Conservation (phyloP, 306 rosid genomes). For the Cyclanthera cordifolia region DNA sequence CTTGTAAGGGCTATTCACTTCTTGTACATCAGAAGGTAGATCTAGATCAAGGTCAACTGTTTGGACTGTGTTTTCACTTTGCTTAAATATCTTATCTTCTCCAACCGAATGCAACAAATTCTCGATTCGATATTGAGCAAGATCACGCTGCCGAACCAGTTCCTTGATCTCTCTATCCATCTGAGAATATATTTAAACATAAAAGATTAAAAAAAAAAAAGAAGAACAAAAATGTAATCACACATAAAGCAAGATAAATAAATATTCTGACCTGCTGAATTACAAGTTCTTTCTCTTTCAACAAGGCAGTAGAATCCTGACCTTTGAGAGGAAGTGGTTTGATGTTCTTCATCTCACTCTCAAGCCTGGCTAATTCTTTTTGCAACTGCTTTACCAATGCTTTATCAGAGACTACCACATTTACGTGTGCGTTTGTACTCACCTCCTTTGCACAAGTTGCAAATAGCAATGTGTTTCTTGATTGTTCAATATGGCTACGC, state of each 20-base stretch:
- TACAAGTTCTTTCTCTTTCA: slow-evolving; percentile 64
- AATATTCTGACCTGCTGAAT: slow-evolving; percentile 54
- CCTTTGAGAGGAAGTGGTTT: slow-evolving; percentile 23
- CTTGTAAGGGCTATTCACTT: slow-evolving; percentile 17
- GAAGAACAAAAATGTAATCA: no score
- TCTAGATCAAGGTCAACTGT: slow-evolving; percentile 20
- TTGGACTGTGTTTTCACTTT: slow-evolving; percentile 18
- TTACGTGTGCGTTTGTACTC: slow-evolving; percentile 73
- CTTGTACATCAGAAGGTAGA: slow-evolving; percentile 16
- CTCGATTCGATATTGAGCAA: slow-evolving; percentile 51
- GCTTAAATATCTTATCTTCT: slow-evolving; percentile 23
- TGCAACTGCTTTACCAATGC: slow-evolving; percentile 70
- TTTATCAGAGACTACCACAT: slow-evolving; percentile 67
- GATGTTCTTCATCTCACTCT: slow-evolving; percentile 43
- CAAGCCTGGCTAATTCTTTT: slow-evolving; percentile 58
- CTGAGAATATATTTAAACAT: slow-evolving; percentile 31
- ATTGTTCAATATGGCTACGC: slow-evolving; percentile 64
- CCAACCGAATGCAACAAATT: slow-evolving; percentile 35
- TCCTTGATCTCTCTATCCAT: slow-evolving; percentile 65
- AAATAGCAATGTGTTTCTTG: slow-evolving; percentile 71
- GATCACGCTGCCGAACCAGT: slow-evolving; percentile 56
- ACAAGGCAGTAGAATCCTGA: slow-evolving; percentile 25
- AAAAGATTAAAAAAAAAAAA: slow-evolving; percentile 4
- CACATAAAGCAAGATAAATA: no score
- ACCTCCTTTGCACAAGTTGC: slow-evolving; percentile 86